Evolutionary conservation across 768 basidiomycete species (phyloP), one percentile per base, ranked within the genome.

Genomic region (Arthromyces matolae): DNA sequence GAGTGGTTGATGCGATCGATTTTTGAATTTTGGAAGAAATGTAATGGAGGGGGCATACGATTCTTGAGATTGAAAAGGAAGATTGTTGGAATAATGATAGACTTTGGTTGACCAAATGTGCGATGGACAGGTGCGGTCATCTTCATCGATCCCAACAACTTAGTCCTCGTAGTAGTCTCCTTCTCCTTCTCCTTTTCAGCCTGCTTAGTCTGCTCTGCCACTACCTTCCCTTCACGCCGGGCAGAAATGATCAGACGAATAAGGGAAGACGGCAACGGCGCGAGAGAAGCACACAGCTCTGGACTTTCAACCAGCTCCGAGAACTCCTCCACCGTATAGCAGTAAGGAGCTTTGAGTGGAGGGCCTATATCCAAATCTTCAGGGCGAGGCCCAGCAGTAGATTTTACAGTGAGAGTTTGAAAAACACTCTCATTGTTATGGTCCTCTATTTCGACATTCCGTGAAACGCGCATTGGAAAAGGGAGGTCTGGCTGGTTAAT

Each of bases 21-120:
- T 12, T 38, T n/a, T 1, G 31, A 31, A 14, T 49, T 42, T 8
- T 39, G 42, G 41, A 49, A 49, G 38, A 42, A 49, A 27, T 49
- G 19, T 20, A 49, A 41, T 12, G 47, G 47, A 22, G 40, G 47
- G 28, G 20, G 29, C 8, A 4, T 4, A 8, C 16, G 6, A 19
- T 40, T 42, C 6, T 13, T 19, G 20, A 49, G 40, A 28, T 31
- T n/a, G 22, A 42, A 24, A 5, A 49, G 24, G 28, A 41, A 49
- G n/a, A 36, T 24, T 2, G 47, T 49, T 12, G 47, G 39, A 16
- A 49, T 49, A 32, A 40, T 32, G 10, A 40, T 27, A 6, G 12
- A 10, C 10, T 34, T 31, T 12, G 43, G 9, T 22, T 45, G 10
- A 8, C 29, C 43, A 9, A 45, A 10, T 3, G 19, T 12, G 20